Percentiles rank a stretch among this genome's conserved stretches.
These are phyloP conservation scores for Schizosaccharomyces cryophilus DNA, from an alignment of 805 yeast genomes.

Conservation along the genomic window DNA sequence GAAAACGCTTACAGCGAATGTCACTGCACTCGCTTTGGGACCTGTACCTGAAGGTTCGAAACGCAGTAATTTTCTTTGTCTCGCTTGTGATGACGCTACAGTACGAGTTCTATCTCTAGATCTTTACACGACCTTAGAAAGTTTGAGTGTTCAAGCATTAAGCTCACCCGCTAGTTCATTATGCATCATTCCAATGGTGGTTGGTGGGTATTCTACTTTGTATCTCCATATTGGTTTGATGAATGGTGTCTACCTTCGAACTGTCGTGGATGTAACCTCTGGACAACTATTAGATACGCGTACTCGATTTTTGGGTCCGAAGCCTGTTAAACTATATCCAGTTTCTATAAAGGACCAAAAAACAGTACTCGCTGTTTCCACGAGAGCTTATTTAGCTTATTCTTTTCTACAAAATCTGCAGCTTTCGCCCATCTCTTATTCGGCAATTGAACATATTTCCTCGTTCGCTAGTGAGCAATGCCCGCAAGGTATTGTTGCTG, in stretches of 20 bases:
- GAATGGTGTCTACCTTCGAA: conserved; percentile 58
- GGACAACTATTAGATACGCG: conserved; percentile 44
- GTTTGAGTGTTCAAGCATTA: conserved; percentile 39
- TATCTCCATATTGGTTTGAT: conserved; percentile 54
- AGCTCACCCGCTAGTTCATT: conserved; percentile 25
- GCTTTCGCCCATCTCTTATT: conserved; percentile 24
- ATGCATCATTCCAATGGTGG: conserved; percentile 15
- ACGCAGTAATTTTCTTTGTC: conserved; percentile 33
- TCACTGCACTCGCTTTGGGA: conserved; percentile 24
- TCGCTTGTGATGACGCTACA: conserved; percentile 49
- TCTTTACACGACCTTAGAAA: conserved; percentile 32
- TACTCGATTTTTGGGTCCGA: conserved; percentile 49
- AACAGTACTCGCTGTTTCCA: conserved; percentile 25
- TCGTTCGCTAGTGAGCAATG: conserved; percentile 40
- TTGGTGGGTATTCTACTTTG: conserved; percentile 4
- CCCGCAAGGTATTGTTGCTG: conserved; percentile 37
- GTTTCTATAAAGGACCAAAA: conserved; percentile 15
- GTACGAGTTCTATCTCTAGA: conserved; percentile 42
- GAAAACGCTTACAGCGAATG: conserved; percentile 26
- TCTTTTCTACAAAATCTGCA: conserved; percentile 16
- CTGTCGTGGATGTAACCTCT: conserved; percentile 28
- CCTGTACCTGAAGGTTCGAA: conserved; percentile 24
- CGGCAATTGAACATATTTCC: conserved; percentile 20
- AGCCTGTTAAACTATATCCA: conserved; percentile 27
- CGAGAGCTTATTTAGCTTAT: conserved; percentile 32